A percentile compares a stretch with the other conserved stretches of the same genome.
phyloP scores from a whole-genome alignment of 257 asterid species.

The Cordia subcordata region DNA sequence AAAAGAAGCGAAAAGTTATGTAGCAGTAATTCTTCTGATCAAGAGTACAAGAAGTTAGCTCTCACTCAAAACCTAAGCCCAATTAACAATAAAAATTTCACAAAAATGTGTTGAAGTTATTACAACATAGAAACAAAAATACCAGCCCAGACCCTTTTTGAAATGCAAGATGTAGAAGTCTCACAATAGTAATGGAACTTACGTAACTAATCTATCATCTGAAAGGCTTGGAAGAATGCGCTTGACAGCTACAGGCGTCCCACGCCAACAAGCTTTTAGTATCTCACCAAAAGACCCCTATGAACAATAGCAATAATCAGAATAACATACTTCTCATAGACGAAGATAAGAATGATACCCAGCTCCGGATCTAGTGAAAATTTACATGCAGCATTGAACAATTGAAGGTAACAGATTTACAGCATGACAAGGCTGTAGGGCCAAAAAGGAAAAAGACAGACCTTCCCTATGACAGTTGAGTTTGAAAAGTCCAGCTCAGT shows the following conservation, averaged over 20 bases:
- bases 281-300: constrained; percentile 99
- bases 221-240: constrained; percentile 97
- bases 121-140: too few species aligned
- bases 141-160: too few species aligned
- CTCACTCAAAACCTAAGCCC: not conserved
- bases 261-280: constrained; percentile 89
- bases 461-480: constrained; percentile 80
- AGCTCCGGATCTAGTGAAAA: not conserved
- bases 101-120: too few species aligned
- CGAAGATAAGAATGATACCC: not conserved
- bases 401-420: not conserved
- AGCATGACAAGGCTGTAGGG: not conserved
- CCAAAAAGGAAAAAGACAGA: constrained; percentile 17
- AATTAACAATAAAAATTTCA: too few species aligned
- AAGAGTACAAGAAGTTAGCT: too few species aligned
- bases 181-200: constrained; percentile 24
- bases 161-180: not conserved
- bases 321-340: constrained; percentile 5
- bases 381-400: constrained; percentile 1
- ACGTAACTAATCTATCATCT: constrained; percentile 93
- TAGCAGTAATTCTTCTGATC: too few species aligned
- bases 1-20: too few species aligned
- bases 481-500: constrained; percentile 80
- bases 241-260: constrained; percentile 96
- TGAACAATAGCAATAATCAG: constrained; percentile 30